Evolutionary conservation across 768 basidiomycete species (phyloP), one percentile per base, ranked within the genome.

Genomic region (Amanita pseudoporphyria): DNA sequence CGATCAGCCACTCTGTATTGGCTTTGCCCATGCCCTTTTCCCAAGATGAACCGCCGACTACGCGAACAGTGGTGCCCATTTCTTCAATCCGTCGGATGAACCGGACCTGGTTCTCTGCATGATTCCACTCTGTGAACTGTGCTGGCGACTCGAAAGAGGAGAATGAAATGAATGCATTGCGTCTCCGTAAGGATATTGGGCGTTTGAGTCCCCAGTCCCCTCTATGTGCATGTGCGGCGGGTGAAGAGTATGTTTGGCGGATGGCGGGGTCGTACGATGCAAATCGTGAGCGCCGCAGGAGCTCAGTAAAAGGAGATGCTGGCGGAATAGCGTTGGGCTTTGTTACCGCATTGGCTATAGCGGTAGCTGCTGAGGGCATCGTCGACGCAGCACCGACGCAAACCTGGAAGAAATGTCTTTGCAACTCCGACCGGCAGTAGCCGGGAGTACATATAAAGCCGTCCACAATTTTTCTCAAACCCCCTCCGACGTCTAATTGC

Each of bases 151-250:
- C 89, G 62, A 85, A 78, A 1, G 78, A 68, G 44, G 72, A 69
- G 22, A 91, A 72, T 16, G 81, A 78, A 52, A 92, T 78, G 57
- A 73, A 78, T 9, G 79, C 77, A 53, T 78, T 72, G 40, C 76
- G 75, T 28, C 79, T 76, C 47, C 82, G 77, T 40, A 84, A 67
- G 2, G 85, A 70, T 19, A 92, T 76, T 19, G 87, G 84, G 0
- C 89, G 82, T 65, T 94, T 94, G 53, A 93, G 69, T 19, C 90
- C 90, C 77, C 81, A 94, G 68, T 90, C 77, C 47, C 87, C 87
- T 22, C 88, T 78, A 56, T 82, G 72, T 10, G 82, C 79, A 60
- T 87, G 74, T 37, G 83, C 82, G 18, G 77, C 74, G 40, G 77
- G 74, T 0, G 88, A 69, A 13, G 81, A 76, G 65, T 91, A 93